Evolutionary conservation across 371 early-diverging fungal genomes (phyloP), one percentile per base, ranked within the genome.

Genomic region (Chytridium lagenaria): DNA sequence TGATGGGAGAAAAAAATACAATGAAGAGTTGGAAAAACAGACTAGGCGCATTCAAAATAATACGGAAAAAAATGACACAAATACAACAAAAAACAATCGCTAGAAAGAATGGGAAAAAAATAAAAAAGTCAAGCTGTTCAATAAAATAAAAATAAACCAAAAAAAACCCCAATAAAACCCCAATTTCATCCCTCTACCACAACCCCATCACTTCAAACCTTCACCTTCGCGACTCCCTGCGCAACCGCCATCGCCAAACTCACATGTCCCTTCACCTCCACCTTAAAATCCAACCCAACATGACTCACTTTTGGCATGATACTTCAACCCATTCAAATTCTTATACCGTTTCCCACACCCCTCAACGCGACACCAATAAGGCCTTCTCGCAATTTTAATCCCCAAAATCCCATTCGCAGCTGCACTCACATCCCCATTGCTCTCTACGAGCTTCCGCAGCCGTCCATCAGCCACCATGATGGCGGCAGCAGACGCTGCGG

Each of bases 311-410:
- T n/a, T 72, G n/a, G 76, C 83, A 57, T 83, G 83, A 71, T 83
- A 83, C 76, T 80, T 80, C 69, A 83, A 68, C 23, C 83, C 83
- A 52, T 83, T 83, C 67, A 78, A 59, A 71, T 83, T 83, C 71
- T 83, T 83, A 75, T 83, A 82, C 68, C 72, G 67, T 57, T 80
- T 80, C 15, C 63, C 78, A 77, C 80, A 79, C 31, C 75, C 77
- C 26, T 16, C 51, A 5, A 77, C 77, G 22, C 75, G 68, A 72
- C 82, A 82, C 73, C 73, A 82, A 59, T 77, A 80, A 36, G 80
- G 80, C 0, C 78, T 31, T 16, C 69, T 65, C 22, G 76, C 69
- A 51, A 80, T 71, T 38, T 76, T 76, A 64, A 79, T 73, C 37
- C 76, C 74, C 68, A 39, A 37, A 28, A 63, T 57, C 12, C 63